Conservation (phyloP, 352 stramenopile species). For the Plasmopara viticola region DNA sequence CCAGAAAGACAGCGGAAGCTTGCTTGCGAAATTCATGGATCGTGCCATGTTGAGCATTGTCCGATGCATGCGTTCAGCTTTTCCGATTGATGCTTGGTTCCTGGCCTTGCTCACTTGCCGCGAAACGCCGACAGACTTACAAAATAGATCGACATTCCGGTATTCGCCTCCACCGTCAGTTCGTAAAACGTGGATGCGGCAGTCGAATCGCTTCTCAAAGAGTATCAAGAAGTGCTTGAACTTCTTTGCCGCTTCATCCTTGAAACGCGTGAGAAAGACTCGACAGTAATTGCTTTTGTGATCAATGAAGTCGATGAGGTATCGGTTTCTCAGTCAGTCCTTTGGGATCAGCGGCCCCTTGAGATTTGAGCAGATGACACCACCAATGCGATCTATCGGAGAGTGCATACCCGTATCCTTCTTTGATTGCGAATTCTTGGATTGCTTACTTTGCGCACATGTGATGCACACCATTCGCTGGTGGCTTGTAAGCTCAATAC, state of each 20-base stretch:
- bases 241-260: background rate
- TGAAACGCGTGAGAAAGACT: background rate
- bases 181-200: no score
- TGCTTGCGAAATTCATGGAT: no score
- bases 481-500: background rate
- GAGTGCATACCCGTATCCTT: no score
- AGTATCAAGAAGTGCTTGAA: no score
- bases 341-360: background rate
- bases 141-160: background rate
- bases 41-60: no score
- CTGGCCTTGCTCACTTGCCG: background rate
- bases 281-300: background rate
- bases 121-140: background rate
- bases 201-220: no score
- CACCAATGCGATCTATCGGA: background rate
- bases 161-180: background rate
- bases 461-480: background rate
- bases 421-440: background rate
- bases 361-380: no score
- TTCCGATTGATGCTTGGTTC: background rate
- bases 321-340: background rate
- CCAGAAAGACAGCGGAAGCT: no score
- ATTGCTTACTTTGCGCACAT: background rate
- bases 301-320: background rate
- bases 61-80: background rate